These are phyloP conservation scores for Leccinellum albellum DNA, from an alignment of 768 basidiomycete species.

Conservation along the genomic window DNA sequence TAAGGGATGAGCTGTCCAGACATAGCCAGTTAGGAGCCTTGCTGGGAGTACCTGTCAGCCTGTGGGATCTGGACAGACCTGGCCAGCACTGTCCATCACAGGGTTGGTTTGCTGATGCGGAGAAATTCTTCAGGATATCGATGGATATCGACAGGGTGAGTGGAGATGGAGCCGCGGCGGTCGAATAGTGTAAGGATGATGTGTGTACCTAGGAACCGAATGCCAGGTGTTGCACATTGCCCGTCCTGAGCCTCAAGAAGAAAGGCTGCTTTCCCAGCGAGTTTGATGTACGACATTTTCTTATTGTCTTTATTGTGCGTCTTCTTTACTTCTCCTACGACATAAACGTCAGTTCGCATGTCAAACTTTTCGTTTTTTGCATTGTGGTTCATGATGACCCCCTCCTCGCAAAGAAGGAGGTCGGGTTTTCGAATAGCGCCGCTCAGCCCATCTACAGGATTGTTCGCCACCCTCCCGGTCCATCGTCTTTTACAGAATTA, in stretches of 20 bases:
- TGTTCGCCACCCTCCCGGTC: neutral
- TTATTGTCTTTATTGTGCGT: neutral
- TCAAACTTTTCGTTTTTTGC: no score
- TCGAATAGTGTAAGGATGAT: neutral
- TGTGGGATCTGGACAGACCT: no score
- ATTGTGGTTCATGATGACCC: neutral
- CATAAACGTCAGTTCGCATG: neutral
- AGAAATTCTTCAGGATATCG: neutral
- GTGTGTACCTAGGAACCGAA: neutral
- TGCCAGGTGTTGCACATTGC: neutral
- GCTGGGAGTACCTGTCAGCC: no score
- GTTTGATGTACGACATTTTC: neutral
- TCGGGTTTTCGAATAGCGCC: neutral
- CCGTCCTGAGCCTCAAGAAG: neutral
- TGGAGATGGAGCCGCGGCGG: neutral
- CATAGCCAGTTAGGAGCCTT: no score
- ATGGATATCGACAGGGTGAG: neutral
- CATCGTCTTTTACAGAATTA: neutral
- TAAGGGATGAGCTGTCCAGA: no score
- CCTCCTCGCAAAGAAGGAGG: neutral
- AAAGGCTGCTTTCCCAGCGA: neutral
- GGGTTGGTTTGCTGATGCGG: neutral
- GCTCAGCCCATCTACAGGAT: neutral
- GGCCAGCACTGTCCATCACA: no score
- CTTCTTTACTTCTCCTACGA: neutral